Base-by-base conservation (phyloP, 441 rosid genomes). In the Hypseocharis bilobata region DNA sequence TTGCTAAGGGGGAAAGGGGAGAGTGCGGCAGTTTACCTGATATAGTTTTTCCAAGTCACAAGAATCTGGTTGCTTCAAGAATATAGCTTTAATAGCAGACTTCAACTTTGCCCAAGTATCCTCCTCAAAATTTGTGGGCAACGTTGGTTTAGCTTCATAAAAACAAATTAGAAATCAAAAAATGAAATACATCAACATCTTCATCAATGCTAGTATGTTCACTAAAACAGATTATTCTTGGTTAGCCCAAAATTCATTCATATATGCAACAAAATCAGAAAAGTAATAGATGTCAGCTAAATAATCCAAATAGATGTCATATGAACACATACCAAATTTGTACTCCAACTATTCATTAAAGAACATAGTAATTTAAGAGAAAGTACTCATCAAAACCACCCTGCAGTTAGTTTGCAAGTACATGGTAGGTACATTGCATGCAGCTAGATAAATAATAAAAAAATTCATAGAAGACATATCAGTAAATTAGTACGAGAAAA, bases 41-140 rank as follows among this genome's bases (percentile, higher is more conserved):
- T 91, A 94, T 65, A 91, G 91, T 72, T 81, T 80, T 80, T 94
- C 99, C 71, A 88, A 78, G 71, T 87, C 89, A 65, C 92, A 89
- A 22, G 91, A 72, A 79, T 75, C 66, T 16, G 86, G 86, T 76
- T 80, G 86, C 78, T 89, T 91, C 63, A 86, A 77, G 84, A 94
- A 91, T 83, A 91, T 94, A 67, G 98, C 96, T 77, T 76, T 87
- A 65, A 94, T 89, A 64, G 99, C 98, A 69, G 91, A 85, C 76
- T 91, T 88, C 63, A 94, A 80, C 77, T 76, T 86, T 76, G 86
- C 87, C 99, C 98, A 94, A 3, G 96, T 91, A 65, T 80, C 86
- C 77, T 85, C 96, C 82, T 94, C 99, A 70, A 94, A 94, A 72
- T 89, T 86, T 38, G 86, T 64, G 17, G 99, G 99, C 71, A 85